These are phyloP conservation scores for Cercospora zeina DNA, from an alignment of 2,329 filamentous ascomycete genomes.

Conservation along the genomic window DNA sequence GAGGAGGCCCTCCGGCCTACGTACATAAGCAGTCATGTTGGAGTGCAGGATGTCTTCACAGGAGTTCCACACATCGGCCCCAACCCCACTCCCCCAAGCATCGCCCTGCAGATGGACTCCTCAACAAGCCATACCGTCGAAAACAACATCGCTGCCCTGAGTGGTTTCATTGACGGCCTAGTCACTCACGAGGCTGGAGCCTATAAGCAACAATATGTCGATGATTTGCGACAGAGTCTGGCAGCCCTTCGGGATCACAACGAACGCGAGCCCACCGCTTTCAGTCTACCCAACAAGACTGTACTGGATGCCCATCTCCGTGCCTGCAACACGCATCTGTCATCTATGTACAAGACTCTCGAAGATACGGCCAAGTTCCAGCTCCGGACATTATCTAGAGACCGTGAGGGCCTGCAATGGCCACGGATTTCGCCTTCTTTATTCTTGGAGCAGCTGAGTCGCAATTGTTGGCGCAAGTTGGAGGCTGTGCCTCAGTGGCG, in stretches of 20 bases:
- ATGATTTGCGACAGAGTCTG: conserved; percentile 14
- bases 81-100: not conserved
- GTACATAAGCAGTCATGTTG: not conserved
- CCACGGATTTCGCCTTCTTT: conserved; percentile 8
- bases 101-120: not conserved
- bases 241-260: conserved; percentile 1
- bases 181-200: not conserved
- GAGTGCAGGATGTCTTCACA: conserved; percentile 10
- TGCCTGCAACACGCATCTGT: not conserved
- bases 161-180: not conserved
- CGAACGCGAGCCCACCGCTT: not conserved
- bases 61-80: not conserved
- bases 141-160: not conserved
- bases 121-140: not conserved
- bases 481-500: conserved; percentile 10
- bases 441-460: conserved; percentile 17
- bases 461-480: conserved; percentile 2
- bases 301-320: not conserved
- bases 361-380: not conserved
- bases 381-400: not conserved
- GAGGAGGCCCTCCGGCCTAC: not conserved
- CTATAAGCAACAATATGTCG: conserved; percentile 15
- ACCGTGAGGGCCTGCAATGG: conserved; percentile 14
- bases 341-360: conserved; percentile 1
- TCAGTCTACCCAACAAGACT: not conserved